phyloP scores from a whole-genome alignment of 1,284 basidiomycete species.

The Grifola frondosa region DNA sequence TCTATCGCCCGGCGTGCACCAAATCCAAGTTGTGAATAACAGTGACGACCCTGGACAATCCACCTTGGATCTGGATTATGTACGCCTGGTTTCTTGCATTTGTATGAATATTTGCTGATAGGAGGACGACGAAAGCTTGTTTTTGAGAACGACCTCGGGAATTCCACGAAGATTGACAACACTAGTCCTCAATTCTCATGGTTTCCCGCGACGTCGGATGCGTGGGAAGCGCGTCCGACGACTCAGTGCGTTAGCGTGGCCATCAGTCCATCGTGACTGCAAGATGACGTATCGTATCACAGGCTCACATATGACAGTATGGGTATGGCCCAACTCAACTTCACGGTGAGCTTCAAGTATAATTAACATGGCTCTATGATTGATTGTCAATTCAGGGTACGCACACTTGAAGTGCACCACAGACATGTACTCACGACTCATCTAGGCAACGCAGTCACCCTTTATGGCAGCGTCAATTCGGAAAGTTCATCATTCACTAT shows the following conservation, averaged over 20 bases:
- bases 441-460: no score
- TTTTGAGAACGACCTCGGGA: constrained; percentile 8
- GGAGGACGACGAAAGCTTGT: constrained; percentile 9
- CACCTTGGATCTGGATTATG: constrained; percentile 18
- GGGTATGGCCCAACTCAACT: no score
- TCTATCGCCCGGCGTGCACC: constrained; percentile 12
- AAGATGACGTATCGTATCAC: no score
- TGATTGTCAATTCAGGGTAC: no score
- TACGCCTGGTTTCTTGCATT: neutral
- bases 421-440: no score
- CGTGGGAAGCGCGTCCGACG: constrained; percentile 3
- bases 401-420: no score
- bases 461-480: no score
- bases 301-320: no score
- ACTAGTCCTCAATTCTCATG: constrained; percentile 11
- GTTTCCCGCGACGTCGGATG: constrained; percentile 3
- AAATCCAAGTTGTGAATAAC: constrained; percentile 19
- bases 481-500: no score
- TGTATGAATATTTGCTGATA: neutral
- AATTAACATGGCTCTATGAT: no score
- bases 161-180: constrained; percentile 2
- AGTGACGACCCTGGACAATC: constrained; percentile 6
- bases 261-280: neutral
- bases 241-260: constrained; percentile 5
- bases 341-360: no score